Conservation (phyloP, 139 green algal species). For the Mychonastes homosphaera region DNA sequence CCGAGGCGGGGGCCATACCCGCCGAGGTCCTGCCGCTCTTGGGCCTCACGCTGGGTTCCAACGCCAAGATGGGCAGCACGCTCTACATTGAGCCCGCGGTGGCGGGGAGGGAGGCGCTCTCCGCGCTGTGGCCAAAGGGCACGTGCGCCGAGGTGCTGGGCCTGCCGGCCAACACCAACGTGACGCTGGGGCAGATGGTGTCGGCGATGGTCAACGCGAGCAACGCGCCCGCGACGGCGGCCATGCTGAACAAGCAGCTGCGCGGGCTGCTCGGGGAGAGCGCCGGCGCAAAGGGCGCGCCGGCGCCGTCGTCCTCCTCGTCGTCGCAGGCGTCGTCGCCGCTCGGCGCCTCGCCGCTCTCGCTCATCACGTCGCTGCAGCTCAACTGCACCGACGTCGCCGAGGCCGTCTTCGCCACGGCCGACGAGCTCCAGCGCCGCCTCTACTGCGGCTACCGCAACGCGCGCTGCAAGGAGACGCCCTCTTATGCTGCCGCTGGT, state of each 20-base stretch:
- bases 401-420: neutral
- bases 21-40: constrained; percentile 19
- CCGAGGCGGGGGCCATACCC: constrained; percentile 6
- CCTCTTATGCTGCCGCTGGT: no score
- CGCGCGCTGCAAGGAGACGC: constrained; percentile 16
- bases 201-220: constrained; percentile 16
- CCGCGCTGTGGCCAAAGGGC: constrained; percentile 9
- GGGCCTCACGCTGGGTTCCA: constrained; percentile 28
- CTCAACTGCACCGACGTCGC: constrained; percentile 24
- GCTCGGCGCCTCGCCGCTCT: neutral
- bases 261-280: neutral
- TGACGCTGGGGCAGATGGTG: constrained; percentile 23
- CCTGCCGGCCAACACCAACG: constrained; percentile 9
- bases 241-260: constrained; percentile 4
- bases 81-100: constrained; percentile 34
- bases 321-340: neutral
- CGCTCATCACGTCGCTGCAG: neutral
- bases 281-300: neutral
- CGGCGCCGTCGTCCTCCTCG: neutral
- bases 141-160: constrained; percentile 2
- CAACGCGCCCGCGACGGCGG: constrained; percentile 6
- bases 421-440: constrained; percentile 17
- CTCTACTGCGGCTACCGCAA: constrained; percentile 54
- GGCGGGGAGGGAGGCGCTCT: constrained; percentile 6
- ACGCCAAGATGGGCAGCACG: neutral